Base-by-base conservation (phyloP, 2,329 filamentous ascomycete genomes). In the Penicillium sp. region DNA sequence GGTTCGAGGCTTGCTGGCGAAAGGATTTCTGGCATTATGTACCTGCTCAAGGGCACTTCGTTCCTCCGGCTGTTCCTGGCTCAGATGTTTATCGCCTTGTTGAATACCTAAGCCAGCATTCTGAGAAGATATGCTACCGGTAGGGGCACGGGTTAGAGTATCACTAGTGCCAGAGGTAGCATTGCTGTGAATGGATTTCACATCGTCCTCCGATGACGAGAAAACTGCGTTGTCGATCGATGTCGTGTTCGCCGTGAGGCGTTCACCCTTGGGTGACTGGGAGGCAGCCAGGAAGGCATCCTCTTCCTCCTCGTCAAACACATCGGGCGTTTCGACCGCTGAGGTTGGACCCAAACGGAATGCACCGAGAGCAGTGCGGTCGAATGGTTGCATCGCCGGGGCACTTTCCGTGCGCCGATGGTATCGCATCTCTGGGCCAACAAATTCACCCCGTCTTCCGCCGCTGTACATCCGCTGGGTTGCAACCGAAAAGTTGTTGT, bases 271-370 rank as follows among this genome's bases (percentile, higher is more conserved):
- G 6, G 68, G 68, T 16, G 67, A 67, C 44, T 73, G 66, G 39
- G 67, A 70, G 13, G 76, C 77, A 25, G 77, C 77, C 41, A 79
- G 61, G 56, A 79, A 79, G 10, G 76, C 77, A 65, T 81, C 78
- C 57, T 81, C 79, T 58, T 81, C 79, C 60, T 81, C 78, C 61
- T 81, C 79, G 46, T 80, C 76, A 56, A 81, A 79, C 5, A 80
- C 79, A 61, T 81, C 79, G 6, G 73, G 72, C 40, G 75, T 74
- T 48, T 76, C 73, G 50, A 79, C 65, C 1, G 71, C 67, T 8
- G 74, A 65, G 41, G 69, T 72, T 27, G 72, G 76, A 15, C 71
- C 70, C 29, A 79, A 64, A 8, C 76, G 72, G 44, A 68, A 67
- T 23, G 70, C 67, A 25, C 67, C 67, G 43, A 80, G 70, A 39